phyloP scores from a whole-genome alignment of 306 rosid genomes.

The Neltuma alba region DNA sequence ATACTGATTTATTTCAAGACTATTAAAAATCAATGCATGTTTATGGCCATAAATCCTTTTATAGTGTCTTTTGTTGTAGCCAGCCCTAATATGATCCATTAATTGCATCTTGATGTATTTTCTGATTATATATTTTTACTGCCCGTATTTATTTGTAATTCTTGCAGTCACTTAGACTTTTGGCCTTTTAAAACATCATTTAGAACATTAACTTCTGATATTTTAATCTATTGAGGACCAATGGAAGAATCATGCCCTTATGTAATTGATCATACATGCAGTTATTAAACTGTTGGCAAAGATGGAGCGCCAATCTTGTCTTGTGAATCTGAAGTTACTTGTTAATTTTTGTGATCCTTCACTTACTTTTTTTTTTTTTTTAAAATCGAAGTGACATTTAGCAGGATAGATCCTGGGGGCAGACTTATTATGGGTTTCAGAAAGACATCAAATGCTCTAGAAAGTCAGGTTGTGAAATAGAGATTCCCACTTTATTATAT shows the following conservation, averaged over 20 bases:
- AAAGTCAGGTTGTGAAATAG: conserved; percentile 62
- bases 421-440: conserved; percentile 93
- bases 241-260: not conserved
- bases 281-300: conserved; percentile 23
- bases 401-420: conserved; percentile 94
- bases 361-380: not conserved
- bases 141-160: conserved; percentile 2
- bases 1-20: conserved; percentile 3
- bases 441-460: conserved; percentile 67
- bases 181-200: not conserved
- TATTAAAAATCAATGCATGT: not conserved
- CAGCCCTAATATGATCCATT: not conserved
- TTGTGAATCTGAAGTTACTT: conserved; percentile 15
- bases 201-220: not conserved
- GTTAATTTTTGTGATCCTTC: conserved; percentile 27
- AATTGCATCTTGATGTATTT: not conserved
- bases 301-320: not conserved
- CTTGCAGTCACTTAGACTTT: not conserved
- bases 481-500: conserved; percentile 26
- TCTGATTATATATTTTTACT: not conserved
- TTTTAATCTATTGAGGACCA: conserved; percentile 19
- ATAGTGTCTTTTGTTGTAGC: not conserved
- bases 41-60: conserved; percentile 1
- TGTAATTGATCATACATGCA: conserved; percentile 18
- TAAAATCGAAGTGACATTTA: conserved; percentile 76